Percentiles rank a stretch among this genome's conserved stretches.
These are phyloP conservation scores for Aegilops tauschii DNA, from an alignment of 176 grass and related monocot genomes.

Conservation along the genomic window DNA sequence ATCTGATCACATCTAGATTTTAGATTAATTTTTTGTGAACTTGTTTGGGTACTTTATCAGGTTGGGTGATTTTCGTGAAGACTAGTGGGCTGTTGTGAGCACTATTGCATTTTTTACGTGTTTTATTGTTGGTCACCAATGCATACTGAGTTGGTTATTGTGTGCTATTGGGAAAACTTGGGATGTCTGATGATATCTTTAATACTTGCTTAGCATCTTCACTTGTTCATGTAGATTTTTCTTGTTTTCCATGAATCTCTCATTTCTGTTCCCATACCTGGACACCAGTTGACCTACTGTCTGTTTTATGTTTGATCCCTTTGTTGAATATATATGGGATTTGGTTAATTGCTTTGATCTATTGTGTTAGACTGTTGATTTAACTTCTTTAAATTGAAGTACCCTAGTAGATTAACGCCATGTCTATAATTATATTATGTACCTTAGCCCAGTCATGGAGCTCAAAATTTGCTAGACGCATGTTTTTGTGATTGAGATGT, in stretches of 20 bases:
- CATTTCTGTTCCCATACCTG: not conserved
- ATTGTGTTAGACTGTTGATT: not conserved
- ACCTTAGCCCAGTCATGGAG: not conserved
- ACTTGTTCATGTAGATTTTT: slow-evolving; percentile 5
- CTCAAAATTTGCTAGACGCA: not conserved
- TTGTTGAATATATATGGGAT: not conserved
- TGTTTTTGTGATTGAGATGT: not conserved
- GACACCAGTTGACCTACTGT: not conserved
- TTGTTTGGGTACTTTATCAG: not conserved
- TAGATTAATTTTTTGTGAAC: not conserved
- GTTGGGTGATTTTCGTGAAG: not conserved
- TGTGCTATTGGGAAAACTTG: not conserved
- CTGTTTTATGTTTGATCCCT: not conserved
- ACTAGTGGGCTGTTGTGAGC: not conserved
- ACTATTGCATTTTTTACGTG: not conserved
- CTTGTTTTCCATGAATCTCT: slow-evolving; percentile 4
- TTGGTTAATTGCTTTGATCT: not conserved
- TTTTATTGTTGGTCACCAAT: not conserved
- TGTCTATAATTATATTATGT: not conserved
- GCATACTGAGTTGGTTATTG: not conserved
- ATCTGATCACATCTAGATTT: not conserved
- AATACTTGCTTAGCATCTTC: not conserved
- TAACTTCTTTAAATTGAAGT: not conserved
- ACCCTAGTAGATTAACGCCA: not conserved
- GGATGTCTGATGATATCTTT: not conserved